Conservation (phyloP, 1,284 basidiomycete genomes). For the Xanthoconium separans region DNA sequence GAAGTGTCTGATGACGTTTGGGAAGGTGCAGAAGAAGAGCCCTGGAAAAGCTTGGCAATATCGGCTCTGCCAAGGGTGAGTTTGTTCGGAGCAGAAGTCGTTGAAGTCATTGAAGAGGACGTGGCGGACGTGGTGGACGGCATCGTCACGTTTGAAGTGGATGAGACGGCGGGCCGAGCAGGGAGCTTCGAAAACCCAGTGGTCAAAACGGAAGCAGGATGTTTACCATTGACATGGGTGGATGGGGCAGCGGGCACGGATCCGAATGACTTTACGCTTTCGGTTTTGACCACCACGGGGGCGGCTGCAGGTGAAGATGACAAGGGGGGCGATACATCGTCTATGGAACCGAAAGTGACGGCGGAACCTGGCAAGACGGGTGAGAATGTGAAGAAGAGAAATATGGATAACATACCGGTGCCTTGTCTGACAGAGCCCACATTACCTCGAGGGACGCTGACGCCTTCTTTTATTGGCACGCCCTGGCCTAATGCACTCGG, state of each 20-base stretch:
- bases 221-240: slow-evolving; percentile 58
- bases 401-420: slow-evolving; percentile 21
- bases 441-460: slow-evolving; percentile 58
- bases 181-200: slow-evolving; percentile 30
- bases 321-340: slow-evolving; percentile 64
- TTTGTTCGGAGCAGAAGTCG: slow-evolving; percentile 38
- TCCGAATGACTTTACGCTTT: slow-evolving; percentile 79
- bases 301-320: slow-evolving; percentile 67
- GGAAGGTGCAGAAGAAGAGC: slow-evolving; percentile 31
- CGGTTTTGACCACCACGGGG: slow-evolving; percentile 62
- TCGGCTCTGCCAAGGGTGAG: slow-evolving; percentile 47
- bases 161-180: slow-evolving; percentile 34
- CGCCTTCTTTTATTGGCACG: slow-evolving; percentile 73
- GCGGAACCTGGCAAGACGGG: slow-evolving; percentile 46
- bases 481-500: slow-evolving; percentile 68
- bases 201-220: slow-evolving; percentile 25
- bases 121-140: slow-evolving; percentile 33
- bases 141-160: slow-evolving; percentile 32
- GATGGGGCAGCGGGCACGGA: slow-evolving; percentile 48
- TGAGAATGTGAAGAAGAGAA: not conserved
- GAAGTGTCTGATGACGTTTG: slow-evolving; percentile 34
- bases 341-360: slow-evolving; percentile 85
- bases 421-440: slow-evolving; percentile 64
- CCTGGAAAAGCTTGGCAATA: slow-evolving; percentile 69
- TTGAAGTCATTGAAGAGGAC: slow-evolving; percentile 15